Evolutionary conservation across 441 rosid genomes (phyloP).

Genomic region (Populus trichocarpa): DNA sequence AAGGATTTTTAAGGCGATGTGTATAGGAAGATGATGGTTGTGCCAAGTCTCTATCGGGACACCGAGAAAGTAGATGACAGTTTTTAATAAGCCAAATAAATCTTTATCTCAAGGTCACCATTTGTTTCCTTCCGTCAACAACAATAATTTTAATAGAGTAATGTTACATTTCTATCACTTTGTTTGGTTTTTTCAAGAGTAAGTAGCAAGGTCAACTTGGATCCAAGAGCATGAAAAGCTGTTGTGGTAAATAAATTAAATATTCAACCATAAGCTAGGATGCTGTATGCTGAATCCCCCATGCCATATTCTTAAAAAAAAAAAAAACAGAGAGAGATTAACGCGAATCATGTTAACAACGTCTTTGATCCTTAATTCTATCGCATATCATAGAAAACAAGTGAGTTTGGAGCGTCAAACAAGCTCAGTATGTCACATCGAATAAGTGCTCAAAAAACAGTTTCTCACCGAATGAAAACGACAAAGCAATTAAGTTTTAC

Average conservation of each 20-base stretch:
- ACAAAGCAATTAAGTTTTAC: too few relatives aligned
- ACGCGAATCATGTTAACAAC: too few relatives aligned
- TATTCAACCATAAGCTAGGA: too few relatives aligned
- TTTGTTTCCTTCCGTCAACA: not conserved
- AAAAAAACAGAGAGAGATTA: too few relatives aligned
- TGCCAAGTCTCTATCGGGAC: constrained; percentile 37
- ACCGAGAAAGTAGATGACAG: constrained; percentile 19
- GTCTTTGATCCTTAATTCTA: too few relatives aligned
- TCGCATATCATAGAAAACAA: too few relatives aligned
- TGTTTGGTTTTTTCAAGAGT: not conserved
- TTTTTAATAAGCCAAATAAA: constrained; percentile 26
- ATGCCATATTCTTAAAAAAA: too few relatives aligned
- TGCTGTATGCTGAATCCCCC: too few relatives aligned
- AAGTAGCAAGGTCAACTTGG: not conserved
- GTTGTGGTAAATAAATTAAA: not conserved
- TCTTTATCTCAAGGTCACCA: constrained; percentile 13
- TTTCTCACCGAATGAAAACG: too few relatives aligned
- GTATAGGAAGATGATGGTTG: constrained; percentile 13
- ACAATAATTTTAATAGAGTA: not conserved
- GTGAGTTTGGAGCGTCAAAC: too few relatives aligned
- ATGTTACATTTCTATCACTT: not conserved
- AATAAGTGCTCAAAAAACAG: too few relatives aligned
- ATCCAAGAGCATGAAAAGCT: not conserved
- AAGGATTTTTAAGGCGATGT: constrained; percentile 18
- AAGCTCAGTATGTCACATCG: too few relatives aligned